Base-by-base conservation (phyloP, 371 early-diverging fungal species). In the Circinella umbellata region DNA sequence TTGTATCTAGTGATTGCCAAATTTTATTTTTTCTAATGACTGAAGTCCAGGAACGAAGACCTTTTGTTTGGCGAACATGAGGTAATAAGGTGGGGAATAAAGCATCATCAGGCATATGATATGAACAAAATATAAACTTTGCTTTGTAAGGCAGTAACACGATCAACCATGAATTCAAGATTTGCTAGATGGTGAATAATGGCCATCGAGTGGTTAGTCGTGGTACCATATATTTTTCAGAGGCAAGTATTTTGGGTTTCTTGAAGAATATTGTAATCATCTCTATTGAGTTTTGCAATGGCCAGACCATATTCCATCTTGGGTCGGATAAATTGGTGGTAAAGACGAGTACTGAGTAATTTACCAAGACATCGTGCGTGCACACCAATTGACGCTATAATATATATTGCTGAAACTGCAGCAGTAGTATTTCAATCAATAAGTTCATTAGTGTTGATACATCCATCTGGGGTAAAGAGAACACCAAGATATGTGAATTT, bases 131-230 rank as follows among this genome's bases (percentile, higher is more conserved):
- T 7, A 59, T 8, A 14, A 59, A 71, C 39, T 63, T 71, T 13
- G 57, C 60, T 6, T n/a, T 13, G 48, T 5, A 76, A 66, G 17
- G 46, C 68, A 3, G 13, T 9, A 2, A 60, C 20, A 0, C 73
- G 60, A 14, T 63, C 57, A 0, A 7, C 9, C 76, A 76, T 76
- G 1, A 37, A 37, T 0, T 70, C 70, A 1, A 74, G 62, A 20
- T 70, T 67, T 13, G 34, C 38, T 10, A 77, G 47, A 27, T 72
- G 74, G 13, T 63, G 69, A 20, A 74, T 64, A 55, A 74, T 63
- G 4, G 46, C 64, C n/a, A 72, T 74, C 0, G 74, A 70, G 0
- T 72, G 17, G 4, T 61, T 69, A 4, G 9, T 47, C 39, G 63
- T 68, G 0, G 70, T 66, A 17, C 73, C 72, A 13, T 68, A 69